These are phyloP conservation scores for Lasiodiplodia gonubiensis DNA, from an alignment of 2,329 filamentous ascomycete species.

Conservation along the genomic window DNA sequence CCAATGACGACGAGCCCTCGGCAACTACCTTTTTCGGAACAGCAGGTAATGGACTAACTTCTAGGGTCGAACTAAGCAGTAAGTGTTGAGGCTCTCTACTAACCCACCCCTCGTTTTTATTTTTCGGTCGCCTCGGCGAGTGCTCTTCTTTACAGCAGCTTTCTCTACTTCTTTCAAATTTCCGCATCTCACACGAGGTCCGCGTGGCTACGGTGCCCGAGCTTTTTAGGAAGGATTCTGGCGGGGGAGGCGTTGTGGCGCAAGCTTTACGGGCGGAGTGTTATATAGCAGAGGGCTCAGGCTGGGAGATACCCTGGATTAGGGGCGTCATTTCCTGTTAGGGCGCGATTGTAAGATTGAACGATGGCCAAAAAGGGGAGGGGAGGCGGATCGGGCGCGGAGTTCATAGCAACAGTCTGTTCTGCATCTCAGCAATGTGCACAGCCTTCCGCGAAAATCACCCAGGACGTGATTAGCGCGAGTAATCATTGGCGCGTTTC, in stretches of 20 bases:
- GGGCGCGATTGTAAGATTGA: constrained; percentile 19
- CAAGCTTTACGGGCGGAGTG: not conserved
- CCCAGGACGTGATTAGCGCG: constrained; percentile 23
- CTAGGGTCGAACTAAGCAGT: constrained; percentile 15
- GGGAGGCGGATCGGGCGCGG: constrained; percentile 13
- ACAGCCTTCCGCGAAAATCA: constrained; percentile 26
- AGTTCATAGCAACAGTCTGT: constrained; percentile 1
- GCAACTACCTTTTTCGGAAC: not conserved
- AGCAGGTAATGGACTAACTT: constrained; percentile 18
- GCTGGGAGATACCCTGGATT: constrained; percentile 23
- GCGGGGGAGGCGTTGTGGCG: constrained; percentile 19
- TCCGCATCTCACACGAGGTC: constrained; percentile 9
- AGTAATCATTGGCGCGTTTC: constrained; percentile 25
- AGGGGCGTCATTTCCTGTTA: constrained; percentile 13
- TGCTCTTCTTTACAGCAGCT: not conserved
- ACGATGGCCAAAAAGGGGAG: constrained; percentile 19
- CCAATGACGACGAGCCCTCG: not conserved
- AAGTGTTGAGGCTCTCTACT: constrained; percentile 17
- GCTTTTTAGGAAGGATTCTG: constrained; percentile 13
- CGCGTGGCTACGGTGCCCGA: not conserved
- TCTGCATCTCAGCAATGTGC: constrained; percentile 10
- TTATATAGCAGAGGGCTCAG: constrained; percentile 11
- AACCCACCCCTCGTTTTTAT: not conserved
- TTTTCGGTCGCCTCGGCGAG: not conserved
- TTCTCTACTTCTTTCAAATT: not conserved